Evolutionary conservation across 371 early-diverging fungal genomes (phyloP).

Genomic region (Dichotomocladium elegans): DNA sequence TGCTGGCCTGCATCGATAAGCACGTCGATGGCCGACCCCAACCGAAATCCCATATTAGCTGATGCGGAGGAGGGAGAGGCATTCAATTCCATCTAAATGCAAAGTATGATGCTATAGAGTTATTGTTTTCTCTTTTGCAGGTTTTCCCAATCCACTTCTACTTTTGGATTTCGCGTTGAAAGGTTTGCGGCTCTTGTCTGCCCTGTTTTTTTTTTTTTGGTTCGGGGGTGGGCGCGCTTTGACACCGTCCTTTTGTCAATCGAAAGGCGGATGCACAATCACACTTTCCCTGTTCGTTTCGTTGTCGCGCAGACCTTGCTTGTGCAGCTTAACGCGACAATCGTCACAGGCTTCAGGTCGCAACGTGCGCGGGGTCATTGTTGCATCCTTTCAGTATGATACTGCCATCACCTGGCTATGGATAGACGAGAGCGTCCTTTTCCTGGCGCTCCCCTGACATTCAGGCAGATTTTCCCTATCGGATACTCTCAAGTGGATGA

Average conservation of each 20-base stretch:
- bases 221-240: constrained; percentile 61
- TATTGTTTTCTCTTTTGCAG: background rate
- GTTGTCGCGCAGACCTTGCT: constrained; percentile 59
- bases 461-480: no score
- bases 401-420: no score
- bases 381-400: no score
- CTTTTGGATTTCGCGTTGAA: constrained; percentile 18
- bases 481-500: no score
- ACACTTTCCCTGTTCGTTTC: constrained; percentile 51
- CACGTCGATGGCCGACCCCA: constrained; percentile 80
- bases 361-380: no score
- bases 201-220: constrained; percentile 69
- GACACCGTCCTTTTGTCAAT: constrained; percentile 46
- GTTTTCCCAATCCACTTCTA: constrained; percentile 20
- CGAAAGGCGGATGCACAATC: constrained; percentile 58
- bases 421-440: no score
- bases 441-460: no score
- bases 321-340: constrained; percentile 34
- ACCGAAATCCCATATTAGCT: constrained; percentile 80
- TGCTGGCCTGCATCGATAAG: constrained; percentile 77
- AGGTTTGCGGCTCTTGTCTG: constrained; percentile 56
- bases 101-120: background rate
- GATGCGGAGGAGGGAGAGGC: constrained; percentile 88
- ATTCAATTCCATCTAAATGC: constrained; percentile 87
- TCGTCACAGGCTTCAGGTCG: constrained; percentile 51